A percentile compares a stretch with the other conserved stretches of the same genome.
Conservation (phyloP, 2,329 filamentous ascomycete species). For the Aspergillus niger region DNA sequence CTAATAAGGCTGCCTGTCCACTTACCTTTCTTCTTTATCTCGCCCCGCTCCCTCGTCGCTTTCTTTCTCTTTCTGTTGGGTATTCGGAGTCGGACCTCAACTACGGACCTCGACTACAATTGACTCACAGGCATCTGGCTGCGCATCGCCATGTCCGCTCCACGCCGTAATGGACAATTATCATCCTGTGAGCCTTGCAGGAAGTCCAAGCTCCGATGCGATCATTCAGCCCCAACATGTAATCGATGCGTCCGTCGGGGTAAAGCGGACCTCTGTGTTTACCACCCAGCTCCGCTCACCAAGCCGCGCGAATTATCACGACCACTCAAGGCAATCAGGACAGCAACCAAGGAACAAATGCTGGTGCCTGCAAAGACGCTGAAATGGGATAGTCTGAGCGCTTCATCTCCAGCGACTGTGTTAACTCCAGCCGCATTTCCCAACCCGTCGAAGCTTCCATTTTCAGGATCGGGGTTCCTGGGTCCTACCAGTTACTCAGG, state of each 20-base stretch:
- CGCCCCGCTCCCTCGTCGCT: not conserved
- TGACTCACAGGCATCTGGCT: not conserved
- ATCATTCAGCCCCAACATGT: conserved; percentile 23
- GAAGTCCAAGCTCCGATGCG: conserved; percentile 28
- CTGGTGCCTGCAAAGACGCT: not conserved
- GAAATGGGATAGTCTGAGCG: not conserved
- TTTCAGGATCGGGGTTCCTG: conserved; percentile 19
- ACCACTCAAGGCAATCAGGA: not conserved
- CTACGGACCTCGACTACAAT: not conserved
- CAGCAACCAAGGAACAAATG: not conserved
- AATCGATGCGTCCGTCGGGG: conserved; percentile 18
- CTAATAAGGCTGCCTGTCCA: not conserved
- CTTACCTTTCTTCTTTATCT: not conserved
- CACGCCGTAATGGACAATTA: conserved; percentile 16
- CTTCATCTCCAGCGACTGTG: not conserved
- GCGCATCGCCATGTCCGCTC: conserved; percentile 1
- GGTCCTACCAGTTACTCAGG: conserved; percentile 25
- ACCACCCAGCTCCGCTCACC: conserved; percentile 20
- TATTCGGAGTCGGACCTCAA: conserved; percentile 1
- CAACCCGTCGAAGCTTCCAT: not conserved
- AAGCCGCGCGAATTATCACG: conserved; percentile 10
- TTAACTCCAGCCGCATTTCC: not conserved
- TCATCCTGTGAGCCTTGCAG: conserved; percentile 29
- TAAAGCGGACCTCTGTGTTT: conserved; percentile 16
- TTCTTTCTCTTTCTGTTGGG: not conserved